These are phyloP conservation scores for Exserohilum rostratum DNA, from an alignment of 2,329 filamentous ascomycete genomes.

Conservation along the genomic window DNA sequence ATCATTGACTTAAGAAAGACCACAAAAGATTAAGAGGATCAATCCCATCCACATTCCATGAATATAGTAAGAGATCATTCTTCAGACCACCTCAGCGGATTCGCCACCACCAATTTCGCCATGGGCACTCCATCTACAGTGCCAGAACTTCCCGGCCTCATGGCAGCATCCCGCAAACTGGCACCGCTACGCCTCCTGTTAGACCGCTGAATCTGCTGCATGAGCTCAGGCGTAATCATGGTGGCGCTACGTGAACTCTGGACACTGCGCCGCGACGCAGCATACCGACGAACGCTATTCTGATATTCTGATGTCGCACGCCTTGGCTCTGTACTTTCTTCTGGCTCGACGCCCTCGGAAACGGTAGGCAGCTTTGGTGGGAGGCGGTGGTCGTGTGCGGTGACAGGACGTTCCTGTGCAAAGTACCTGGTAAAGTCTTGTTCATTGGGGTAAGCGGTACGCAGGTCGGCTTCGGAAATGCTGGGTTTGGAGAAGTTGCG, in stretches of 20 bases:
- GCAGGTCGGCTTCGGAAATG: not conserved
- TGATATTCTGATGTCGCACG: no score
- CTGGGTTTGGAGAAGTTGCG: not conserved
- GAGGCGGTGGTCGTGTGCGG: not conserved
- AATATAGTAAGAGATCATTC: not conserved
- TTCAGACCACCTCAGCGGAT: conserved; percentile 10
- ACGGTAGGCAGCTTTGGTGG: not conserved
- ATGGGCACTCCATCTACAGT: no score
- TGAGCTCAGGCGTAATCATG: not conserved
- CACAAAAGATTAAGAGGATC: no score
- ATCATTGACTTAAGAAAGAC: no score
- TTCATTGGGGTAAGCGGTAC: not conserved
- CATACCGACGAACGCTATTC: no score
- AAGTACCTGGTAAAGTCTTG: not conserved
- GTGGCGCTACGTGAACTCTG: not conserved
- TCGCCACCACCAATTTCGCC: not conserved
- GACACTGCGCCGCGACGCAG: not conserved
- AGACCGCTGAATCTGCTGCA: not conserved
- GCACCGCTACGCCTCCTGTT: not conserved
- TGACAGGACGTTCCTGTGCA: not conserved
- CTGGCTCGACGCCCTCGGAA: not conserved
- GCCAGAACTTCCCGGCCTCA: no score
- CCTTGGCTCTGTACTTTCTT: not conserved
- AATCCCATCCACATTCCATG: no score
- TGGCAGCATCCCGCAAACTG: not conserved